Base-by-base conservation (phyloP, 1,284 basidiomycete species). In the Malassezia furfur region DNA sequence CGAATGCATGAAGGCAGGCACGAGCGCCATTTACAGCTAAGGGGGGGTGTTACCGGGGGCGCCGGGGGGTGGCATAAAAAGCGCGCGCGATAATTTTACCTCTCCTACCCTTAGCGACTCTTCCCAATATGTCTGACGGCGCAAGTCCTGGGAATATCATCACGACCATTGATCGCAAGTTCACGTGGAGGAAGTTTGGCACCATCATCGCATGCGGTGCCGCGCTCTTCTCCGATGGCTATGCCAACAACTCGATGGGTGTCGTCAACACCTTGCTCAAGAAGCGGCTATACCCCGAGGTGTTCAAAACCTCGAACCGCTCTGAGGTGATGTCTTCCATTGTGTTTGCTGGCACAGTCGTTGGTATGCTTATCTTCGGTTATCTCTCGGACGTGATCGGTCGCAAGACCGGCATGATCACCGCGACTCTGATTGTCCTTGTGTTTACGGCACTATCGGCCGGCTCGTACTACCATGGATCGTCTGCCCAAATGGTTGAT, bases 351-450 rank as follows among this genome's bases (percentile, higher is more conserved):
- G 71, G 71, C 17, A 90, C 86, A 12, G 77, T 93, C 38, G 78
- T 89, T n/a, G 90, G 79, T 43, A 74, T 74, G 71, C 64, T 74
- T 10, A 44, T 64, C 8, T 80, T 79, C 50, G 79, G 79, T 15
- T 59, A 64, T 31, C 35, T 68, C 6, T 87, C 86, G 8, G 91
- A 94, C 74, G 86, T 85, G 72, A 66, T 90, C 54, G 90, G 90
- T 8, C 82, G 91, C 51, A 91, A 91, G 70, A 85, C 84, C 65
- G 87, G 88, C 54, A 90, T 89, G 88, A 83, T 85, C 61, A 63
- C 80, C 63, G 47, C 65, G 25, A 66, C 65, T 46, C 48, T 75
- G 17, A 80, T 94, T 22, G 85, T 85, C 34, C 87, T 90, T 1
- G 87, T 85, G 8, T 52, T 52, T n/a, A 52, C 51, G 15, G 51